Evolutionary conservation across 345 rosid species (phyloP).

Genomic region (Syzygium oleosum): DNA sequence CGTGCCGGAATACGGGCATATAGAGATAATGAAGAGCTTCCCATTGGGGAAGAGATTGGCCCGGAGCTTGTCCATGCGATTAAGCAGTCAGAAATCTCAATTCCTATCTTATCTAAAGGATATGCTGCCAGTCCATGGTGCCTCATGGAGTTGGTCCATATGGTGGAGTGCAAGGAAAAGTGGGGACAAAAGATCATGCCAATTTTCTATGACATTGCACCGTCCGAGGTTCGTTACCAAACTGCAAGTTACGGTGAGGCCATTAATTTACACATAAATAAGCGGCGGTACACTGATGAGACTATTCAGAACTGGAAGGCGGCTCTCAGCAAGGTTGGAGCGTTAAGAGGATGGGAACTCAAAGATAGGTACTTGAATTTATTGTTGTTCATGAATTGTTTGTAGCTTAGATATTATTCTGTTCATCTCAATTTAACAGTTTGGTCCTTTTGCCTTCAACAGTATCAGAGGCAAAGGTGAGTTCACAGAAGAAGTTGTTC

Average conservation of each 20-base stretch:
- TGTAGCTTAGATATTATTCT: no score
- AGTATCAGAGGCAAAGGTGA: background rate
- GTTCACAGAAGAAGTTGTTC: background rate
- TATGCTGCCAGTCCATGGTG: background rate
- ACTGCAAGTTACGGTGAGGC: background rate
- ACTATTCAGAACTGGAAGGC: background rate
- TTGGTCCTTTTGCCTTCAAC: background rate
- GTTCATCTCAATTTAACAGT: background rate
- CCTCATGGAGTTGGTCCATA: background rate
- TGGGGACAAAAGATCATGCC: background rate
- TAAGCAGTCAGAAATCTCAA: no score
- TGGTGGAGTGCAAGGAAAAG: background rate
- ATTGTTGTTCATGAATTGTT: rapidly evolving
- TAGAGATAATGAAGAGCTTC: no score
- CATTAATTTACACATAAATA: no score
- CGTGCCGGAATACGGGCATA: no score
- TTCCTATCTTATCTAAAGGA: background rate
- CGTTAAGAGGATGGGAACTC: background rate
- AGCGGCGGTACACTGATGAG: background rate
- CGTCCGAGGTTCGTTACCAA: background rate
- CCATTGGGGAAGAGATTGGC: no score
- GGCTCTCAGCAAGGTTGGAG: background rate
- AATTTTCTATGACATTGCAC: background rate
- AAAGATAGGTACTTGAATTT: background rate
- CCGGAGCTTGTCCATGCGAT: no score